These are phyloP conservation scores for Epichloe gansuensis DNA, from an alignment of 2,329 filamentous ascomycete genomes.

Conservation along the genomic window DNA sequence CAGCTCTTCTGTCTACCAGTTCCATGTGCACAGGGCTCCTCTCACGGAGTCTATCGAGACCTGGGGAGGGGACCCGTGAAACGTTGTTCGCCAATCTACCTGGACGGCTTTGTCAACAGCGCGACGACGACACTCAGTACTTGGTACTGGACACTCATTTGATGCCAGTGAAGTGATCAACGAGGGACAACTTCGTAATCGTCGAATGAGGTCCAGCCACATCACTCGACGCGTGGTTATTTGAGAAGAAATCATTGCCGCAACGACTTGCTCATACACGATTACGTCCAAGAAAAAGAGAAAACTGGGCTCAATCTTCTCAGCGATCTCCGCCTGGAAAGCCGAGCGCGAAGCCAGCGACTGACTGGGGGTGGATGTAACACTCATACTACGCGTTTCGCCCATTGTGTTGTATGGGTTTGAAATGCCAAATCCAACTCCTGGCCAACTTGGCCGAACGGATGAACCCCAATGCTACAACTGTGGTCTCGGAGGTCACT, in stretches of 20 bases:
- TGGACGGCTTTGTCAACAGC: background rate
- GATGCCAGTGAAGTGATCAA: background rate
- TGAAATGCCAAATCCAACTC: slow-evolving; percentile 19
- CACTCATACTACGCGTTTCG: background rate
- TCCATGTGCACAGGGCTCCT: slow-evolving; percentile 12
- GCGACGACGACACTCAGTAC: background rate
- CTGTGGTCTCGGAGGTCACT: slow-evolving; percentile 39
- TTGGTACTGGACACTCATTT: background rate
- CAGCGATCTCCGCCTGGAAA: background rate
- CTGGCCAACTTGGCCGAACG: slow-evolving; percentile 17
- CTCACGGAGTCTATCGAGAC: slow-evolving; percentile 9
- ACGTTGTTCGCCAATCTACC: background rate
- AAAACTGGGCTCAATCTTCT: background rate
- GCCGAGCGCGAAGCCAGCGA: background rate
- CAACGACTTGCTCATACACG: background rate
- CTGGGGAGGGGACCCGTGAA: slow-evolving; percentile 14
- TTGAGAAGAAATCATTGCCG: background rate
- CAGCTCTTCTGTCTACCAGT: background rate
- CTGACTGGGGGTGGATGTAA: background rate
- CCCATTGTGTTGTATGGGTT: background rate
- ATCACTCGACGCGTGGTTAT: background rate
- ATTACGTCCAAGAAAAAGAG: background rate
- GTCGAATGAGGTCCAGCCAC: background rate
- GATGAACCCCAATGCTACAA: slow-evolving; percentile 39
- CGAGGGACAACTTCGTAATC: background rate